These are phyloP conservation scores for Ballota nigra DNA, from an alignment of 257 asterid species.

Conservation along the genomic window DNA sequence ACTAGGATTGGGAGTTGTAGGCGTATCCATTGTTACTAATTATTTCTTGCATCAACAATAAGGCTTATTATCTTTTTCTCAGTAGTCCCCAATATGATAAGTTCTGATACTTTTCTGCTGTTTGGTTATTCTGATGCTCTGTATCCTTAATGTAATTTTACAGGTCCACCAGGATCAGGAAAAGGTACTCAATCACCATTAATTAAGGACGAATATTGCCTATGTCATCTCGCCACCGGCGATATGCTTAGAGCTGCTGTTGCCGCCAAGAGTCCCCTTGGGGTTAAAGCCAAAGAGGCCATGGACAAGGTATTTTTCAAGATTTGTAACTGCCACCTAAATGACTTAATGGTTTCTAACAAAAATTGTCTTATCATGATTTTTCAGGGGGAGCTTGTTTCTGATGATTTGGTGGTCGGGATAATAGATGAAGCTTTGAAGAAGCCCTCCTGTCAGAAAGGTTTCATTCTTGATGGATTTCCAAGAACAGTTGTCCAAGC, in stretches of 20 bases:
- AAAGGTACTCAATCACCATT: conserved; percentile 96
- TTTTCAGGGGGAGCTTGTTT: conserved; percentile 87
- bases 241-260: conserved; percentile 99
- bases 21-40: not conserved
- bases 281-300: conserved; percentile 88
- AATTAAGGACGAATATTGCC: conserved; percentile 82
- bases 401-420: conserved; percentile 93
- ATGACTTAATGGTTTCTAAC: not conserved
- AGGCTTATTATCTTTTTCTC: not conserved
- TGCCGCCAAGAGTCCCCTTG: conserved; percentile 90
- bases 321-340: not conserved
- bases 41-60: not conserved
- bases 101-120: not conserved
- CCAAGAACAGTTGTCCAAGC: conserved; percentile 96
- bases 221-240: conserved; percentile 98
- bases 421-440: conserved; percentile 89
- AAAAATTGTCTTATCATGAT: conserved; percentile 18
- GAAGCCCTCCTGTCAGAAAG: conserved; percentile 91
- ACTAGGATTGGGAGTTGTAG: not conserved
- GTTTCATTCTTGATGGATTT: conserved; percentile 97
- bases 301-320: conserved; percentile 68
- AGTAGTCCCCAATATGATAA: not conserved
- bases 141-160: conserved; percentile 11
- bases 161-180: conserved; percentile 97
- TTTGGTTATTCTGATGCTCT: conserved; percentile 15